Evolutionary conservation across 768 basidiomycete genomes (phyloP), one percentile per base, ranked within the genome.

Genomic region (Gloeopeniophorella convolvens): DNA sequence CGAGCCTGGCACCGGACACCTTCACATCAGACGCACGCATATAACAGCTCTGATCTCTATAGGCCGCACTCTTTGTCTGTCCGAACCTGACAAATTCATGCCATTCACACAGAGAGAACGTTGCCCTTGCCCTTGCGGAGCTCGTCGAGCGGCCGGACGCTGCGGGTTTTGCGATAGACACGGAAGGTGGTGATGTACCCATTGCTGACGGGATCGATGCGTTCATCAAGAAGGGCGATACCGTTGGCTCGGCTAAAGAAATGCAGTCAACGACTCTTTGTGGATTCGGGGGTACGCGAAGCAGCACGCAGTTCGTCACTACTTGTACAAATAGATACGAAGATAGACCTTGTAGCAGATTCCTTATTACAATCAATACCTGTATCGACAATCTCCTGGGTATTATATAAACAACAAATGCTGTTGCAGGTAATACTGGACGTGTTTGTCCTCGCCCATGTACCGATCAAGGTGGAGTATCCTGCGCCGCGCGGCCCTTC

Each of bases 81-180:
- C 31, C 16, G 12, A 11, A 9, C 45, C 11, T 8, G 32, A n/a
- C 20, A 23, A 39, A 8, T 18, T n/a, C n/a, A n/a, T n/a, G n/a
- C n/a, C n/a, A n/a, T n/a, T n/a, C n/a, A n/a, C 37, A 80, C 80
- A 60, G 79, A 32, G 79, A 82, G 47, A 79, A 83, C 49, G 81
- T 85, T 1, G 82, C 80, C 0, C 54, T 61, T 18, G 57, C 62
- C 1, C 64, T 84, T n/a, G 68, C 75, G 0, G 60, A 73, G 8
- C 68, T 79, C 9, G 65, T 77, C 13, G 71, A 76, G 24, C 63
- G 75, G 44, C 72, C 76, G 21, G 78, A 76, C 48, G 77, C 78
- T 0, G 72, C 72, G 12, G 81, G 81, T 0, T 66, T 83, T 20
- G 76, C 72, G 1, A 70, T 84, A 43, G 82, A 85, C 60, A 57